phyloP scores from a whole-genome alignment of 2,329 filamentous ascomycete species.

The Botryosphaeria dothidea region DNA sequence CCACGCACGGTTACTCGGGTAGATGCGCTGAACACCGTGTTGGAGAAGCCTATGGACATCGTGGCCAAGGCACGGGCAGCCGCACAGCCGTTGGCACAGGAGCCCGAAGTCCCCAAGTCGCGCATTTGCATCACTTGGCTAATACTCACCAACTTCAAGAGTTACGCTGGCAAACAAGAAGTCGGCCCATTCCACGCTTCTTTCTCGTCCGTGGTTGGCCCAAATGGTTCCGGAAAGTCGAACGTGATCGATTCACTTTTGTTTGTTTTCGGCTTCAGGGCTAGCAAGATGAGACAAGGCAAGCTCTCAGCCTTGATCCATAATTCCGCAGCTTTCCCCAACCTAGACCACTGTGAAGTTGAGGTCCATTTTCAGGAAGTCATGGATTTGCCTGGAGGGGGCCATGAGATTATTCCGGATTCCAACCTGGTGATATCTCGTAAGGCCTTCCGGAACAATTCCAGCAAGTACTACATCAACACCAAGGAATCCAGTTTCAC shows the following conservation, averaged over 20 bases:
- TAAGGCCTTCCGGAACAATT: slow-evolving; percentile 95
- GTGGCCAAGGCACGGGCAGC: slow-evolving; percentile 80
- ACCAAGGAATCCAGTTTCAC: slow-evolving; percentile 88
- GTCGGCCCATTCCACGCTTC: slow-evolving; percentile 96
- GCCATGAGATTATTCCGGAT: slow-evolving; percentile 74
- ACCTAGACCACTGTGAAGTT: slow-evolving; percentile 90
- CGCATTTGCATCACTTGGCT: slow-evolving; percentile 92
- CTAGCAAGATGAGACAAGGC: slow-evolving; percentile 98
- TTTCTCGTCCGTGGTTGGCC: slow-evolving; percentile 96
- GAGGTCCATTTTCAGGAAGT: slow-evolving; percentile 97
- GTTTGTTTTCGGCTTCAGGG: slow-evolving; percentile 98
- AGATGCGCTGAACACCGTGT: slow-evolving; percentile 67
- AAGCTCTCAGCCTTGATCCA: slow-evolving; percentile 98
- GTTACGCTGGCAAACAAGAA: slow-evolving; percentile 91
- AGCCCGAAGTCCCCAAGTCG: slow-evolving; percentile 75
- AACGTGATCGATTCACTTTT: slow-evolving; percentile 98
- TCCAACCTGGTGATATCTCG: slow-evolving; percentile 87
- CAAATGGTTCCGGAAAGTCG: slow-evolving; percentile 97
- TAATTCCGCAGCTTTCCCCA: slow-evolving; percentile 84
- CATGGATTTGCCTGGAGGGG: slow-evolving; percentile 78
- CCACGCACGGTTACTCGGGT: slow-evolving; percentile 64
- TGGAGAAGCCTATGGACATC: slow-evolving; percentile 93
- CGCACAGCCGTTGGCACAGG: slow-evolving; percentile 62
- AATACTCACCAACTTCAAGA: slow-evolving; percentile 96
- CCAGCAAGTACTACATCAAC: slow-evolving; percentile 98